These are phyloP conservation scores for Trapa bicornis DNA, from an alignment of 345 rosid genomes.

Conservation along the genomic window DNA sequence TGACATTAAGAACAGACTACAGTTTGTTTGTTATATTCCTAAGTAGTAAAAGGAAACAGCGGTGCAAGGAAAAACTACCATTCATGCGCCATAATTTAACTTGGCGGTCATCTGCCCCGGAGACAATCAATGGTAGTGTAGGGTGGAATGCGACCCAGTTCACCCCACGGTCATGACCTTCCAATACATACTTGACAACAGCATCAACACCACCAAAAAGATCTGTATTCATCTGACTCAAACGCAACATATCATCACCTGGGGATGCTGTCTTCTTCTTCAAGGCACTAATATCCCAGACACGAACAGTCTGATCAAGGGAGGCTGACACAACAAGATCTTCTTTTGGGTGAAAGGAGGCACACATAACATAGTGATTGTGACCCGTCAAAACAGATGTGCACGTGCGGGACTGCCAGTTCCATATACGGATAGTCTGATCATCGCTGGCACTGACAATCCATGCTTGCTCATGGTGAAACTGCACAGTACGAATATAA, in stretches of 20 bases:
- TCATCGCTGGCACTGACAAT: slow-evolving; percentile 98
- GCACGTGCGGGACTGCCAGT: slow-evolving; percentile 97
- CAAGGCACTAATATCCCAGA: too few species aligned
- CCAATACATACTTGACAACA: too few species aligned
- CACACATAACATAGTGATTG: slow-evolving; percentile 98
- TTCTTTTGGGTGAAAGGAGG: slow-evolving; percentile 90
- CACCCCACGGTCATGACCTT: too few species aligned
- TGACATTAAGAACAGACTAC: not conserved
- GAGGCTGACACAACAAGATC: slow-evolving; percentile 96
- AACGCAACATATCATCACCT: too few species aligned
- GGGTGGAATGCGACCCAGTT: slow-evolving; percentile 97
- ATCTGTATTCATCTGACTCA: too few species aligned
- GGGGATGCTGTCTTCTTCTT: too few species aligned
- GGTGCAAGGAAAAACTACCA: slow-evolving; percentile 27
- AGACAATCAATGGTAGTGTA: slow-evolving; percentile 82
- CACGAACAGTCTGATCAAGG: not conserved
- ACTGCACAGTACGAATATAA: slow-evolving; percentile 91
- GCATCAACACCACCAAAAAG: too few species aligned
- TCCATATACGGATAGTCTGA: slow-evolving; percentile 96
- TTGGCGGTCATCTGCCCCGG: slow-evolving; percentile 98
- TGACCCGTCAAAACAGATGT: slow-evolving; percentile 22
- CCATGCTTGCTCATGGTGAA: slow-evolving; percentile 96
- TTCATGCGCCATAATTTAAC: slow-evolving; percentile 98
- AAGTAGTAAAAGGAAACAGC: not conserved
- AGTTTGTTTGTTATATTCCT: not conserved